phyloP scores from a whole-genome alignment of 2,329 filamentous ascomycete genomes.

The Microdochium nivale region DNA sequence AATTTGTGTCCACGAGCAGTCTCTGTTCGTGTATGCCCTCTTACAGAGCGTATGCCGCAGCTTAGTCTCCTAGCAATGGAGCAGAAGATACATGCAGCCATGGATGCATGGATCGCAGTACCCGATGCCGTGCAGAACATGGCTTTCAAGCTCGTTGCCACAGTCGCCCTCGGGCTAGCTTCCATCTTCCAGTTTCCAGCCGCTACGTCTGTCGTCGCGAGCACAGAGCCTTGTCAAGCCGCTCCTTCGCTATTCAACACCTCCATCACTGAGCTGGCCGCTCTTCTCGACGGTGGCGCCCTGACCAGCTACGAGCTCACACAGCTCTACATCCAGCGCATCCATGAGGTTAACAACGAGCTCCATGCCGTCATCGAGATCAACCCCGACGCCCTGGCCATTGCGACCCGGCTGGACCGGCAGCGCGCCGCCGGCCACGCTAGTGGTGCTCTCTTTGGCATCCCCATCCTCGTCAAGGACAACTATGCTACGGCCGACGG shows the following conservation, averaged over 20 bases:
- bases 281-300: conserved; percentile 5
- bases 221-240: conserved; percentile 24
- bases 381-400: conserved; percentile 23
- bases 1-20: too few relatives aligned
- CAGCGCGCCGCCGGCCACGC: conserved; percentile 17
- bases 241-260: conserved; percentile 7
- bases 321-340: conserved; percentile 13
- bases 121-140: too few relatives aligned
- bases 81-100: too few relatives aligned
- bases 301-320: conserved; percentile 9
- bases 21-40: too few relatives aligned
- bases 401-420: conserved; percentile 21
- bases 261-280: conserved; percentile 5
- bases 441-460: conserved; percentile 46
- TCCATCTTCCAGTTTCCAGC: neutral
- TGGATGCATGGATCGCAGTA: too few relatives aligned
- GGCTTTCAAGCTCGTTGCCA: too few relatives aligned
- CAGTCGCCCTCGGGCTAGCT: neutral
- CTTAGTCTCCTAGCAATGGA: too few relatives aligned
- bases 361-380: conserved; percentile 24
- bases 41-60: too few relatives aligned
- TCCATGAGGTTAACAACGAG: conserved; percentile 13
- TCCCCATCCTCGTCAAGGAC: conserved; percentile 58
- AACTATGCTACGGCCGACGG: conserved; percentile 53
- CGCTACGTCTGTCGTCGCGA: too few relatives aligned